Evolutionary conservation across 2,329 filamentous ascomycete species (phyloP).

Genomic region (Fusarium goolgardi): DNA sequence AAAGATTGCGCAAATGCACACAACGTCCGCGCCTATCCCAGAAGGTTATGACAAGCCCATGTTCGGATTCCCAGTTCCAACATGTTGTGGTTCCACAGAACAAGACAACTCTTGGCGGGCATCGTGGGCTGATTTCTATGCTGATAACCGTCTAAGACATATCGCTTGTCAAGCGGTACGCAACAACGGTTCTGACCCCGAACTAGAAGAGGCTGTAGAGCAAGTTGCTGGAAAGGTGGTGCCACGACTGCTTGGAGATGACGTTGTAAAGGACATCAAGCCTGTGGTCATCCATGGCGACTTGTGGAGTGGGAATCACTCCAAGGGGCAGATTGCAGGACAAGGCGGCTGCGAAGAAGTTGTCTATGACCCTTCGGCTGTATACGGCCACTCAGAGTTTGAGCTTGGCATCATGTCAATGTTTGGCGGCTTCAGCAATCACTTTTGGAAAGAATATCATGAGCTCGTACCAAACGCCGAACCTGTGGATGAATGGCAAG

Average conservation of each 20-base stretch:
- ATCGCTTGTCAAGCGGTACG: slow-evolving; percentile 69
- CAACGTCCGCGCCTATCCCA: slow-evolving; percentile 75
- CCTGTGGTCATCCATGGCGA: slow-evolving; percentile 91
- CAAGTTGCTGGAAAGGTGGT: slow-evolving; percentile 73
- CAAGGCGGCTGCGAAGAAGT: slow-evolving; percentile 73
- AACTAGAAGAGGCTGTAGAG: slow-evolving; percentile 73
- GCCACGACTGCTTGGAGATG: slow-evolving; percentile 78
- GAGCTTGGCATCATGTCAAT: slow-evolving; percentile 95
- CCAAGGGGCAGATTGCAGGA: slow-evolving; percentile 70
- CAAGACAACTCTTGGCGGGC: slow-evolving; percentile 81
- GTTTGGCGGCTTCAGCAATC: slow-evolving; percentile 86
- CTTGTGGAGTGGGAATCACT: slow-evolving; percentile 91
- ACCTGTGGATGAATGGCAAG: slow-evolving; percentile 84
- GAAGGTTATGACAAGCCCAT: slow-evolving; percentile 67
- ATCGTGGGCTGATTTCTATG: slow-evolving; percentile 89
- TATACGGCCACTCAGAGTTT: slow-evolving; percentile 89
- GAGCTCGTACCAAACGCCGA: slow-evolving; percentile 80
- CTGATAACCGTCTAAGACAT: slow-evolving; percentile 75
- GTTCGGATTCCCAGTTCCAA: slow-evolving; percentile 87
- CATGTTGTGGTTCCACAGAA: slow-evolving; percentile 85
- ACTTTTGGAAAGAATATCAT: slow-evolving; percentile 84
- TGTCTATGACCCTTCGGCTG: slow-evolving; percentile 82
- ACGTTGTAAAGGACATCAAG: slow-evolving; percentile 70
- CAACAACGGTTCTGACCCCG: slow-evolving; percentile 72
- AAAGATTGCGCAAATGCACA: slow-evolving; percentile 84